Percentiles rank a stretch among this genome's conserved stretches.
Evolutionary conservation across 164 flowering plant genomes (phyloP).

Genomic region (Piper longum): DNA sequence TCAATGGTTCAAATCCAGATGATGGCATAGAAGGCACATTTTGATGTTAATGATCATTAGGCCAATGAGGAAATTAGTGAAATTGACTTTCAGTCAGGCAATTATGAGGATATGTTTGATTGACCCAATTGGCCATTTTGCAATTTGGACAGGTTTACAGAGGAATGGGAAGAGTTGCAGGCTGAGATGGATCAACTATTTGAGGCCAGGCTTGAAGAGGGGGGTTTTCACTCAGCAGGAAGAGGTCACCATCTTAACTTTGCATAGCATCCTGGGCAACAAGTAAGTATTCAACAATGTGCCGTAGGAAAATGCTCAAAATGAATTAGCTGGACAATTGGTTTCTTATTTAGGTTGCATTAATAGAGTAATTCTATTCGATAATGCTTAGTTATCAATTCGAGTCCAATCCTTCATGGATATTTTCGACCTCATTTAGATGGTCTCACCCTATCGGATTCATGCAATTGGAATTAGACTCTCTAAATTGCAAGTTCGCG

Average conservation of each 20-base stretch:
- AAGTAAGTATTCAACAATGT: constrained; percentile 32
- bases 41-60: background rate
- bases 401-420: too few relatives aligned
- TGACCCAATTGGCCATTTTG: background rate
- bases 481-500: background rate
- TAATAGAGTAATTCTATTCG: background rate
- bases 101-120: background rate
- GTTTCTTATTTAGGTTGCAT: background rate
- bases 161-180: constrained; percentile 86
- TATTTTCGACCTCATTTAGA: too few relatives aligned
- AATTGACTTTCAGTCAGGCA: background rate
- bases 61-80: background rate
- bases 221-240: constrained; percentile 48
- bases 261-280: constrained; percentile 68
- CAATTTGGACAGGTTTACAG: constrained; percentile 42
- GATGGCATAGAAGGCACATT: background rate
- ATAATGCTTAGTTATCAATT: too few relatives aligned
- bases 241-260: constrained; percentile 47
- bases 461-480: too few relatives aligned
- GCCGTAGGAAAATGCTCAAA: too few relatives aligned
- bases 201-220: constrained; percentile 72
- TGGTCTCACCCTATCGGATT: too few relatives aligned
- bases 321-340: too few relatives aligned
- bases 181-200: constrained; percentile 80
- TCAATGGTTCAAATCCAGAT: background rate